A percentile compares a stretch with the other conserved stretches of the same genome.
These are phyloP conservation scores for Verbena officinalis DNA, from an alignment of 257 asterid species.

Conservation along the genomic window DNA sequence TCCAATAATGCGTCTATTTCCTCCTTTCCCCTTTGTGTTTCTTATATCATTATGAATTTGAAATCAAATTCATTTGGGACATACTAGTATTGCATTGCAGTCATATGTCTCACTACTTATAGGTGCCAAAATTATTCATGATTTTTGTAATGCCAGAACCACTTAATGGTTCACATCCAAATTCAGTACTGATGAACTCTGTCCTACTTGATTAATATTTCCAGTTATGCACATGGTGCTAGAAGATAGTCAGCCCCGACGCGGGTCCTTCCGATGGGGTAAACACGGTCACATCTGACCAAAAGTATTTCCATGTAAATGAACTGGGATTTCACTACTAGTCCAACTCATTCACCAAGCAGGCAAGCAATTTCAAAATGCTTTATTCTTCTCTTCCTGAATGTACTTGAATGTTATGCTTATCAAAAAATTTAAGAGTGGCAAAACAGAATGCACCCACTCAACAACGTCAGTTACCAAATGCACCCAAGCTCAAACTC, in stretches of 20 bases:
- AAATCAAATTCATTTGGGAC: slow-evolving; percentile 3
- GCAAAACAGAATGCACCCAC: slow-evolving; percentile 19
- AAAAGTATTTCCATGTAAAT: neutral
- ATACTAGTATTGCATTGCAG: neutral
- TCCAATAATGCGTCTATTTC: slow-evolving; percentile 17
- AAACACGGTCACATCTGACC: slow-evolving; percentile 11
- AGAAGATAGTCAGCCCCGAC: neutral
- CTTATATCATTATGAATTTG: slow-evolving; percentile 3
- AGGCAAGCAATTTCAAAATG: slow-evolving; percentile 7
- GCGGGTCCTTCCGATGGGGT: neutral
- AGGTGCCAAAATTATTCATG: neutral
- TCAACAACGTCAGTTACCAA: neutral
- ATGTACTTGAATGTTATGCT: slow-evolving; percentile 8
- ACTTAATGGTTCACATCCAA: slow-evolving; percentile 7
- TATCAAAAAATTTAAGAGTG: neutral
- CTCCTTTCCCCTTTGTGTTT: neutral
- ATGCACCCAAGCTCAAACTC: slow-evolving; percentile 21
- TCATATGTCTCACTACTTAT: neutral
- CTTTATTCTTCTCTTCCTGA: slow-evolving; percentile 14
- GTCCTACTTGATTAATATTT: slow-evolving; percentile 5
- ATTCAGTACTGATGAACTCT: slow-evolving; percentile 8
- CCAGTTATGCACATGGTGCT: slow-evolving; percentile 1
- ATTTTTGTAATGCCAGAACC: neutral
- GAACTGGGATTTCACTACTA: slow-evolving; percentile 4
- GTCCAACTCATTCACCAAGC: slow-evolving; percentile 2